Percentiles rank a stretch among this genome's conserved stretches.
Evolutionary conservation across 148 eudicot species (phyloP).

Genomic region (Fagopyrum tataricum): DNA sequence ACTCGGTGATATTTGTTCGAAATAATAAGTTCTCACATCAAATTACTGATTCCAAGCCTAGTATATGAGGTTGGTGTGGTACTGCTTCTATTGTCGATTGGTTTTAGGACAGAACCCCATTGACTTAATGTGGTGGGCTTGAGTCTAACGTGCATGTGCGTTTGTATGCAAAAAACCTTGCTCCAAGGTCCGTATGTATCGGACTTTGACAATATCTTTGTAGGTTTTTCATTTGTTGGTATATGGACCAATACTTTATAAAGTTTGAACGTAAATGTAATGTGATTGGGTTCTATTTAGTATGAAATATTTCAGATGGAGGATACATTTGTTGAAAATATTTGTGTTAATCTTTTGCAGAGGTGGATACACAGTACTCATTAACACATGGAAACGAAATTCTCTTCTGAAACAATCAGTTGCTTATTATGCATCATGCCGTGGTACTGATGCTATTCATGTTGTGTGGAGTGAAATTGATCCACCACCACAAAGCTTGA

Average conservation of each 20-base stretch:
- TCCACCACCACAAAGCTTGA: slow-evolving; percentile 48
- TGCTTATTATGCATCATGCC: slow-evolving; percentile 70
- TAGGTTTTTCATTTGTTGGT: not conserved
- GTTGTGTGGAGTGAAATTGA: slow-evolving; percentile 75
- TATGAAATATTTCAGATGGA: not conserved
- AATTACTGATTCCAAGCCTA: too few species aligned
- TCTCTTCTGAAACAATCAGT: slow-evolving; percentile 64
- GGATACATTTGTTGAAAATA: not conserved
- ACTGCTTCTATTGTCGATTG: too few species aligned
- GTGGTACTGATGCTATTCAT: slow-evolving; percentile 63
- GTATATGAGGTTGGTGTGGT: too few species aligned
- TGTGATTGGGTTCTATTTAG: not conserved
- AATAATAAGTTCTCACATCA: too few species aligned
- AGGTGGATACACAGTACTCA: slow-evolving; percentile 63
- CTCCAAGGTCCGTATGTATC: too few species aligned
- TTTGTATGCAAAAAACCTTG: too few species aligned
- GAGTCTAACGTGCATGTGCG: too few species aligned
- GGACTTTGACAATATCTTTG: too few species aligned
- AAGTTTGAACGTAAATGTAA: not conserved
- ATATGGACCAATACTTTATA: not conserved
- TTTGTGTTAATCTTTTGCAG: slow-evolving; percentile 22
- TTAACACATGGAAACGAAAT: slow-evolving; percentile 78
- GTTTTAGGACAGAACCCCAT: too few species aligned
- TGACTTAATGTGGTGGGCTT: too few species aligned
- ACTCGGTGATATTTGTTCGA: too few species aligned